A percentile compares a stretch with the other conserved stretches of the same genome.
Evolutionary conservation across 1,284 basidiomycete genomes (phyloP).

Genomic region (Cutaneotrichosporon arboriforme): DNA sequence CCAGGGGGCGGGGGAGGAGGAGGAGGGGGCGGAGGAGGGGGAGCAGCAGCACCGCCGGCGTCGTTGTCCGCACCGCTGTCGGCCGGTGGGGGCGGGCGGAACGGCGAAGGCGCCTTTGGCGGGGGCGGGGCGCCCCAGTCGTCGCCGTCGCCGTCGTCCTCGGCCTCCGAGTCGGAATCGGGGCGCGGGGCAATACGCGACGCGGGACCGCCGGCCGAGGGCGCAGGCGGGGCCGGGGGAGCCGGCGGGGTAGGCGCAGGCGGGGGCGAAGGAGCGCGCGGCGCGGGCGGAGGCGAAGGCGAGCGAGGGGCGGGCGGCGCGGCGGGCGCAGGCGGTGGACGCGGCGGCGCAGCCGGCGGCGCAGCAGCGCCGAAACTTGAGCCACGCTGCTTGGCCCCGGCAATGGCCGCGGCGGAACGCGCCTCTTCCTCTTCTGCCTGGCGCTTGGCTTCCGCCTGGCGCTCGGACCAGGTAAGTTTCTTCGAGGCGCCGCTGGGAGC

Average conservation of each 20-base stretch:
- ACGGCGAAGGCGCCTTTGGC: conserved; percentile 24
- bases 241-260: conserved; percentile 32
- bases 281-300: conserved; percentile 17
- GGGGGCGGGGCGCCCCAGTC: conserved; percentile 38
- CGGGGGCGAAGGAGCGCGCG: conserved; percentile 10
- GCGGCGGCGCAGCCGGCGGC: conserved; percentile 10
- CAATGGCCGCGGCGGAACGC: conserved; percentile 56
- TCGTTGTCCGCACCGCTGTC: conserved; percentile 25
- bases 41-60: conserved; percentile 16
- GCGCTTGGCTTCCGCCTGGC: conserved; percentile 79
- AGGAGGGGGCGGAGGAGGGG: conserved; percentile 25
- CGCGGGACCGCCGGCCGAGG: conserved; percentile 14
- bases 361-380: conserved; percentile 5
- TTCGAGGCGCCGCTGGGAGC: conserved; percentile 50
- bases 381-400: conserved; percentile 35
- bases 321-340: conserved; percentile 10
- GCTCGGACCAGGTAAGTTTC: conserved; percentile 84
- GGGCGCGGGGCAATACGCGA: conserved; percentile 26
- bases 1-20: conserved; percentile 46
- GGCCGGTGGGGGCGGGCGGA: conserved; percentile 12
- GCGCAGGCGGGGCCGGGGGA: conserved; percentile 40
- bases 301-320: conserved; percentile 13
- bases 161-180: conserved; percentile 27
- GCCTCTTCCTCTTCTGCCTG: conserved; percentile 74
- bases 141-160: conserved; percentile 32